Base-by-base conservation (phyloP, 805 yeast species). In the Kodamaea leandrae region DNA sequence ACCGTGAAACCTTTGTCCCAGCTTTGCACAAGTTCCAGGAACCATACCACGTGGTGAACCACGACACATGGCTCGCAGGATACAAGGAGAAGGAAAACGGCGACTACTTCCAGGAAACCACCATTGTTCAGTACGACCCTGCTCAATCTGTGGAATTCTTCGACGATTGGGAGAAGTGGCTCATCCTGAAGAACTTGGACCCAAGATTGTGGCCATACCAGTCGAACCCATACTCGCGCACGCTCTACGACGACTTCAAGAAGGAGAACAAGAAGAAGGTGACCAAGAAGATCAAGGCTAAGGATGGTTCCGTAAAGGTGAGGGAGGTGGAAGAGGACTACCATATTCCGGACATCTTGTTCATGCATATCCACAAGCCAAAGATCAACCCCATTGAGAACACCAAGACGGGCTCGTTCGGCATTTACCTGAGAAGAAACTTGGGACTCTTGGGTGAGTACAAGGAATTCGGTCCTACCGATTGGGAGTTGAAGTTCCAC, bases 1-100 rank as follows among this genome's bases (percentile, higher is more conserved):
- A 67, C 43, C 50, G 66, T 18, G 72, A 67, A 35, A 64, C 70
- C 3, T 59, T 60, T 43, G 57, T 60, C 13, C 69, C 70, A 3
- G 71, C 71, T 4, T 62, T 70, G 36, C 60, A 58, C 38, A 62
- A 58, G 12, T 57, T 66, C 51, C 47, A 58, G 20, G 64, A 67
- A 45, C 53, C 58, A 9, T 66, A 65, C 49, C 65, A 68, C 42
- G 35, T 61, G 21, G 57, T 54, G 5, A 37, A 41, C 9, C 53
- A 52, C 29, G 48, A 48, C 28, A 23, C 58, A 1, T 51, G 57
- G 58, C 42, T 54, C 24, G 58, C 51, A 3, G 58, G 60, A 1
- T 55, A 48, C 36, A 21, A 39, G 14, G 38, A 32, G 6, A 45
- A 41, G 6, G 30, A 25, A 6, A 8, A 23, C 9, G 26, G 38